Percentiles rank a stretch among this genome's conserved stretches.
phyloP scores from a whole-genome alignment of 2,329 filamentous ascomycete species.

The Aureobasidium sp. region DNA sequence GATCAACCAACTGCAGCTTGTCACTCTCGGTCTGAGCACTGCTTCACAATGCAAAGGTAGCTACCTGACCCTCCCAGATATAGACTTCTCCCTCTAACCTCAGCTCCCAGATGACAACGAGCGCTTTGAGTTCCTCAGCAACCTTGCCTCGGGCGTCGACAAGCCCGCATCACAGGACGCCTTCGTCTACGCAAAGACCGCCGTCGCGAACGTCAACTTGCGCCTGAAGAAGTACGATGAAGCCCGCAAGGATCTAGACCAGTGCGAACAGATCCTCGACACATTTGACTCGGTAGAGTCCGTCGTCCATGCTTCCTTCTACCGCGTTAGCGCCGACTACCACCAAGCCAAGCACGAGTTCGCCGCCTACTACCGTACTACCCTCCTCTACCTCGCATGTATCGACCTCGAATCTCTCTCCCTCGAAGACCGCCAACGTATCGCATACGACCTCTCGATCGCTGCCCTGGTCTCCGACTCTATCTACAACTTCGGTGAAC shows the following conservation, averaged over 20 bases:
- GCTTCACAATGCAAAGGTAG: constrained; percentile 74
- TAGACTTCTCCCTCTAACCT: too few relatives aligned
- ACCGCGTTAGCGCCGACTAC: constrained; percentile 89
- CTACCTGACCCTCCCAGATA: too few relatives aligned
- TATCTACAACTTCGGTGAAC: constrained; percentile 99
- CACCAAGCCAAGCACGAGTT: constrained; percentile 88
- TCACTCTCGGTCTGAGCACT: constrained; percentile 79
- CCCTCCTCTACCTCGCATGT: constrained; percentile 94
- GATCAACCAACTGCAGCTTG: constrained; percentile 98
- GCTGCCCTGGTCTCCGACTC: constrained; percentile 86
- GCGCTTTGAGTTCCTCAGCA: constrained; percentile 73
- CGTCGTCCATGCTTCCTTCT: constrained; percentile 92
- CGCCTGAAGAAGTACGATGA: constrained; percentile 70
- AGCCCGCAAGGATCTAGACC: constrained; percentile 77
- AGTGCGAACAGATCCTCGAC: constrained; percentile 80
- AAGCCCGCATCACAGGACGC: constrained; percentile 91
- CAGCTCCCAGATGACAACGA: constrained; percentile 72
- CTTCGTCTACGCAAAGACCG: constrained; percentile 85
- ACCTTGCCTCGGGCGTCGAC: constrained; percentile 80
- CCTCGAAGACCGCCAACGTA: constrained; percentile 63
- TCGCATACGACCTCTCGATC: constrained; percentile 87
- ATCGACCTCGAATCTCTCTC: constrained; percentile 73
- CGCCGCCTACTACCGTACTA: constrained; percentile 93
- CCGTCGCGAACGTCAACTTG: constrained; percentile 80
- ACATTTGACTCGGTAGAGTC: constrained; percentile 91